Evolutionary conservation across 495 filamentous ascomycete species (phyloP), one percentile per base, ranked within the genome.

Genomic region (Neurospora sp.): DNA sequence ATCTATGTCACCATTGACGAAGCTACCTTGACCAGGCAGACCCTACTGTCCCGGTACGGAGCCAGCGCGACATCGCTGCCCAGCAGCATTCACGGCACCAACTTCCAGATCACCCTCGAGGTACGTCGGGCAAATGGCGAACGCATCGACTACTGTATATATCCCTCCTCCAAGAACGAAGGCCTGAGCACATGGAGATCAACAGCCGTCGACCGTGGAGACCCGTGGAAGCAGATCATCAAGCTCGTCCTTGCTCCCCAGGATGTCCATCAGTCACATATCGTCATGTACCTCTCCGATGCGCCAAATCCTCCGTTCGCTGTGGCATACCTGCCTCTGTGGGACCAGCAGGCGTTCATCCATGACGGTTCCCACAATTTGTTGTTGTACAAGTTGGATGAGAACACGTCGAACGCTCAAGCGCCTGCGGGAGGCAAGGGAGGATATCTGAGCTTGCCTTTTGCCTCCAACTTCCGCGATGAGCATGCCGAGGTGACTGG

Each of bases 261-360:
- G 38, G 91, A 97, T 75, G 94, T 98, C 9, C 89, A 90, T 5
- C 89, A 87, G 35, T 90, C 92, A 7, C 96, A 99, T 82, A 84
- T 98, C 38, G 92, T 97, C 27, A 92, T 98, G 88, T 92, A 91
- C 71, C 80, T 99, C 53, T 90, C 93, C 3, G 92, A 97, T 81
- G 88, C 92, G 27, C 93, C 94, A 0, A 89, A 90, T 69, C 91
- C 91, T 53, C 93, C 96, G 0, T 97, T 98, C 78, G 94, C 96
- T 18, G 86, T 97, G 42, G 91, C 91, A 14, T 95, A 94, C 88
- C 90, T 99, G 86, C 96, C 96, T 1, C 84, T 99, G 0, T 98
- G 96, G 96, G 91, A 93, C 41, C 88, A 93, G 8, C 91, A 94
- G 70, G 95, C 96, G 3, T 98, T 99, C 78, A 88, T 97, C 61